Evolutionary conservation across 768 basidiomycete genomes (phyloP).

Genomic region (Lactifluus volemus): DNA sequence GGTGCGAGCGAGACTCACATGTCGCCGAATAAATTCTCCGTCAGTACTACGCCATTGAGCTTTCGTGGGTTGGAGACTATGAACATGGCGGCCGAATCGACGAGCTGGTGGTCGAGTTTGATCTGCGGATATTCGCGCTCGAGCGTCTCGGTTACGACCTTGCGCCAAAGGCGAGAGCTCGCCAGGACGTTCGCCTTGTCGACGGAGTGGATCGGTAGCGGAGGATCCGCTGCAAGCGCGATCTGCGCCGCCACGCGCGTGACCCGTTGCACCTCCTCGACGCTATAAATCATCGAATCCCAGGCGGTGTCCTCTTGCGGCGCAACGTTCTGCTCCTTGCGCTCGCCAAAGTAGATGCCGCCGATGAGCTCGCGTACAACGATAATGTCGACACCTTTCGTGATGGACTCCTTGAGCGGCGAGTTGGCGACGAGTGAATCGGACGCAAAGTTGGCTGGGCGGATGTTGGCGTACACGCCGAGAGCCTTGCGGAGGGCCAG

Average conservation of each 20-base stretch:
- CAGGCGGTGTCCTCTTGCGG: conserved; percentile 65
- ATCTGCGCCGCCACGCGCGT: conserved; percentile 94
- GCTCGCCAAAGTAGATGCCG: conserved; percentile 90
- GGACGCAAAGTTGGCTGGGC: conserved; percentile 91
- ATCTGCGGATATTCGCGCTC: conserved; percentile 83
- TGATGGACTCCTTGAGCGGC: conserved; percentile 81
- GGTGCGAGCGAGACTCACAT: conserved; percentile 52
- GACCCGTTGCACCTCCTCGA: conserved; percentile 86
- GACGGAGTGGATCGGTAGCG: conserved; percentile 82
- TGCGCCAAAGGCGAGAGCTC: conserved; percentile 88
- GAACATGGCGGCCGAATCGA: conserved; percentile 95
- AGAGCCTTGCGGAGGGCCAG: conserved; percentile 83
- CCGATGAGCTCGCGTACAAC: conserved; percentile 95
- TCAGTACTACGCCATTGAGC: conserved; percentile 91
- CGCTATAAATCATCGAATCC: conserved; percentile 92
- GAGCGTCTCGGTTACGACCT: conserved; percentile 80
- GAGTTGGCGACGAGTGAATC: conserved; percentile 81
- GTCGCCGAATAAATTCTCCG: conserved; percentile 94
- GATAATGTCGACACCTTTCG: conserved; percentile 81
- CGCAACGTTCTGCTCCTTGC: conserved; percentile 73
- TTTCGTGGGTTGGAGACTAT: conserved; percentile 85
- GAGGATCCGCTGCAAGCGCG: conserved; percentile 73
- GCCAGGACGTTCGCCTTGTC: conserved; percentile 99
- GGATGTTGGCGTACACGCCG: conserved; percentile 96
- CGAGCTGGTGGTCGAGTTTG: conserved; percentile 81